Evolutionary conservation across 768 basidiomycete genomes (phyloP).

Genomic region (Macrolepiota fuliginosa): DNA sequence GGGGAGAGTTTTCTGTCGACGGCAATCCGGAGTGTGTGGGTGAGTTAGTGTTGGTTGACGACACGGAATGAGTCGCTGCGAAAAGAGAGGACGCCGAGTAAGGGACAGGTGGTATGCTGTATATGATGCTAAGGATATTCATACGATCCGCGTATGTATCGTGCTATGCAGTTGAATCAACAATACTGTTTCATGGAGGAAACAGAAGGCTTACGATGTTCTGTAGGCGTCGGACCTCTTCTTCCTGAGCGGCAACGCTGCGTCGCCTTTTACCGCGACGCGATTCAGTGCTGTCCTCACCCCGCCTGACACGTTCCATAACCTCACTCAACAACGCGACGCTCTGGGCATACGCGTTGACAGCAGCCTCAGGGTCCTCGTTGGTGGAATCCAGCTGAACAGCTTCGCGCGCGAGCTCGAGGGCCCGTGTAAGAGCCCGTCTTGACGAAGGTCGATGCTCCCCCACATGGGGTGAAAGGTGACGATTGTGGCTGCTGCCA

Average conservation of each 20-base stretch:
- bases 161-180: constrained; percentile 49
- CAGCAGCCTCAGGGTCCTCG: constrained; percentile 85
- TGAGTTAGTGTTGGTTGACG: constrained; percentile 50
- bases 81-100: constrained; percentile 58
- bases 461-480: constrained; percentile 22
- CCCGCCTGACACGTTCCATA: constrained; percentile 86
- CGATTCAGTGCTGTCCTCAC: constrained; percentile 77
- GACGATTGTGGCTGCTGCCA: constrained; percentile 22
- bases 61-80: constrained; percentile 29
- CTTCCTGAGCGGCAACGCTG: constrained; percentile 87
- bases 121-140: constrained; percentile 88
- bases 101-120: constrained; percentile 78
- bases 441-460: constrained; percentile 72
- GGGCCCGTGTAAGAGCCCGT: constrained; percentile 78
- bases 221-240: constrained; percentile 82
- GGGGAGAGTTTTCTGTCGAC: constrained; percentile 46
- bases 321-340: constrained; percentile 87
- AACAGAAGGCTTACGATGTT: constrained; percentile 65
- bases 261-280: constrained; percentile 59
- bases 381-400: constrained; percentile 86
- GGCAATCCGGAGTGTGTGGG: constrained; percentile 47
- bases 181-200: constrained; percentile 12
- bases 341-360: constrained; percentile 84
- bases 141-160: constrained; percentile 95
- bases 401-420: constrained; percentile 87